Evolutionary conservation across 2,329 filamentous ascomycete genomes (phyloP), one percentile per base, ranked within the genome.

Genomic region (Penicillium sp.): DNA sequence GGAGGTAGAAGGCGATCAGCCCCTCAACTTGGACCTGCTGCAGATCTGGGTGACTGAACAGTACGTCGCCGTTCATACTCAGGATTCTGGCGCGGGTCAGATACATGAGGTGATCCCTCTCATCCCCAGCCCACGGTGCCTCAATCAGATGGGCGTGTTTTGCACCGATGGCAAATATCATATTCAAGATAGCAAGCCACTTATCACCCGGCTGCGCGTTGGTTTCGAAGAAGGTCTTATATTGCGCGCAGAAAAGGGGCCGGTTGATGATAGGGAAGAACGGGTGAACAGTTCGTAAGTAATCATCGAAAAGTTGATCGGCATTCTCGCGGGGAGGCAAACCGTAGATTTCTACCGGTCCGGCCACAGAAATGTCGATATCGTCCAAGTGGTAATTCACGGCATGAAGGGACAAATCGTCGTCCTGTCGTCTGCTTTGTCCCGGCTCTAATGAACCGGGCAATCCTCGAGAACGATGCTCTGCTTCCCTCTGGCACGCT

Each of bases 11-110:
- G n/a, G 69, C 63, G 44, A 70, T 67, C 37, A 74, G 51, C 23
- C 64, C 69, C 42, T 71, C 63, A 4, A 74, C 65, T 51, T 74
- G 72, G 7, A 74, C 70, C 51, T 73, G 69, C 49, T 74, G 70
- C 24, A 74, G 63, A 60, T 74, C 70, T 20, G 69, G 69, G 35
- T 72, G 67, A 41, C 65, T 68, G 44, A 73, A 71, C 10, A 74
- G 53, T 3, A 66, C 62, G 45, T 72, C 68, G 2, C 63, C 64
- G 36, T 71, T 70, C 58, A 74, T 65, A 42, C 68, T 69, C 4
- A 74, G 62, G 18, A 69, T 64, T 35, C 71, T 66, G 20, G 72
- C 71, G 44, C 71, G 61, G 8, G 69, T 69, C 50, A 74, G 63
- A 51, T 72, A 74, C 28, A 70, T 54, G 27, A 74, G 57, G 51